Conservation (phyloP, 768 basidiomycete genomes). For the Dacryopinax primogenitus region DNA sequence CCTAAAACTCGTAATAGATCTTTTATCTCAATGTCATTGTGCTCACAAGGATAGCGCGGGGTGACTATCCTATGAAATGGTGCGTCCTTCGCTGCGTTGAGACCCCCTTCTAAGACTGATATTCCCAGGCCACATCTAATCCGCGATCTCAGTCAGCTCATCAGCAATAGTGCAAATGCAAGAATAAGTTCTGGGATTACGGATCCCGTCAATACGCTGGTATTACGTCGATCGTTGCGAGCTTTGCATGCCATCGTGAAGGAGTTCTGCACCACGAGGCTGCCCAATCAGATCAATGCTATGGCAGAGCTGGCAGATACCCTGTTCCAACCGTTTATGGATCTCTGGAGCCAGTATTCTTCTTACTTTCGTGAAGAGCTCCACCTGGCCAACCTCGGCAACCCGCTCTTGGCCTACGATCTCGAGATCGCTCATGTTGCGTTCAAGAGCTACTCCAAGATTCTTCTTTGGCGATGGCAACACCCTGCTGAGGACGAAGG, state of each 20-base stretch:
- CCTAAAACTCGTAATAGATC: constrained; percentile 38
- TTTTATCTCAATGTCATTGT: constrained; percentile 64
- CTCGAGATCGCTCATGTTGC: constrained; percentile 51
- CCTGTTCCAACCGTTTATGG: constrained; percentile 14
- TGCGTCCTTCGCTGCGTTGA: constrained; percentile 21
- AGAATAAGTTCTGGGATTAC: constrained; percentile 35
- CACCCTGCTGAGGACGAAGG: constrained; percentile 34
- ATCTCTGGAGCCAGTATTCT: constrained; percentile 48
- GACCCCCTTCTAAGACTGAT: neutral
- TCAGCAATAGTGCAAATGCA: constrained; percentile 42
- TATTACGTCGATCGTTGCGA: constrained; percentile 48
- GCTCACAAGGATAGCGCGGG: constrained; percentile 60
- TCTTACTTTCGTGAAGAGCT: constrained; percentile 29
- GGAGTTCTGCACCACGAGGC: constrained; percentile 57
- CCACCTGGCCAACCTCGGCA: constrained; percentile 26
- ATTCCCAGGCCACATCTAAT: constrained; percentile 47
- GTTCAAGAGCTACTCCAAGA: constrained; percentile 62
- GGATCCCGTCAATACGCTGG: constrained; percentile 36
- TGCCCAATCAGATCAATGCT: constrained; percentile 50
- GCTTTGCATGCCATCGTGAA: constrained; percentile 54
- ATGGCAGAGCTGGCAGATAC: constrained; percentile 42
- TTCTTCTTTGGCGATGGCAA: constrained; percentile 61
- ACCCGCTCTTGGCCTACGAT: constrained; percentile 33
- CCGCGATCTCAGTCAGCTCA: constrained; percentile 38
- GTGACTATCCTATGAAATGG: constrained; percentile 67